phyloP scores from a whole-genome alignment of 257 asterid species.

The Paulownia fortunei region DNA sequence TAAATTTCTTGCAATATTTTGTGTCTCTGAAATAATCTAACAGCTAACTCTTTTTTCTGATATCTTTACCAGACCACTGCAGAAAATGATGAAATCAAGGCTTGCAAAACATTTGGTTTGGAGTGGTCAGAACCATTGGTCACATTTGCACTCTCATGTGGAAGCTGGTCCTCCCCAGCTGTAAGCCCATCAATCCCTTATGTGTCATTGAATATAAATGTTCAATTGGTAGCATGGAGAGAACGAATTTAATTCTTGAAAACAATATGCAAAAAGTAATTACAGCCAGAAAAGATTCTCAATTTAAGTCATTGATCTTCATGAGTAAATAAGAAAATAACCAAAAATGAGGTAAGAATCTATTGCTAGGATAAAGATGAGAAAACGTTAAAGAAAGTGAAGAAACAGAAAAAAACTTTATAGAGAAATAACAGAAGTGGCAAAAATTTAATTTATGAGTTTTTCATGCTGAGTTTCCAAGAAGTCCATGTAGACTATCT shows the following conservation, averaged over 20 bases:
- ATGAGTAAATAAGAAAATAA: background rate
- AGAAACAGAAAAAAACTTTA: no score
- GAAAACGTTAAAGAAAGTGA: no score
- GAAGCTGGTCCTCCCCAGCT: slow-evolving; percentile 95
- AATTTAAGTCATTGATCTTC: no score
- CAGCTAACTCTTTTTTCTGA: background rate
- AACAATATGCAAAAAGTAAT: no score
- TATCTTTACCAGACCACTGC: slow-evolving; percentile 53
- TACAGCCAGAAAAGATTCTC: no score
- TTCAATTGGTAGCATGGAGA: background rate
- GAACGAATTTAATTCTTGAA: background rate
- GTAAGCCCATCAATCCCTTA: slow-evolving; percentile 48
- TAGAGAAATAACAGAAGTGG: background rate
- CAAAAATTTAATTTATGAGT: background rate
- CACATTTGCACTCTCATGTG: slow-evolving; percentile 89
- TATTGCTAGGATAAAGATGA: no score
- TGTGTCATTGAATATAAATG: background rate
- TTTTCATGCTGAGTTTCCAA: no score
- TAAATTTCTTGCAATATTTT: background rate
- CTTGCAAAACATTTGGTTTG: slow-evolving; percentile 58
- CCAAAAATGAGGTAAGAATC: no score
- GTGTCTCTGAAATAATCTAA: slow-evolving; percentile 8
- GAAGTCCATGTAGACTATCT: no score
- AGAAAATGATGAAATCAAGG: slow-evolving; percentile 57
- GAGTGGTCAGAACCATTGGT: slow-evolving; percentile 93